Base-by-base conservation (phyloP, 352 stramenopile species). In the Pythium grandisporangium region DNA sequence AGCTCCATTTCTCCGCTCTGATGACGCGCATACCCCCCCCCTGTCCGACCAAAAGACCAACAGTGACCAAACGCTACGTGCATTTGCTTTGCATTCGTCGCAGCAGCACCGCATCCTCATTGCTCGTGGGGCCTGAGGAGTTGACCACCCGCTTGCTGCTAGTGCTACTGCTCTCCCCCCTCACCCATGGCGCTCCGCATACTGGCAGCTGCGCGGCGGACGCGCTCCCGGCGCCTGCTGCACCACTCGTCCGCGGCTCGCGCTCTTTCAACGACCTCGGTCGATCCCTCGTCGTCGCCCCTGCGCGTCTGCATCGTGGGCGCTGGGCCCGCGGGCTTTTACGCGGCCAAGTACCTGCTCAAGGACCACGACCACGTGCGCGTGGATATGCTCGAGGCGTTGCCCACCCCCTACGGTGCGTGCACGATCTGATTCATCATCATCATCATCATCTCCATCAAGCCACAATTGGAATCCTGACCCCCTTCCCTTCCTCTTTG, bases 321-420 rank as follows among this genome's bases (percentile, higher is more conserved):
- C 12, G 85, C 78, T 12, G 92, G 92, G 1, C 92, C 92, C 10
- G 70, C 70, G 12, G 92, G 90, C 21, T 97, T 97, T 43, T 98
- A 97, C 64, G 76, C 82, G n/a, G 66, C 85, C 45, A 97, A 98
- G 53, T 97, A 97, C 59, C 56, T 98, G 51, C 68, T 97, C n/a
- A 95, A 95, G 29, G 74, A 89, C 33, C 53, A 75, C 37, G 23
- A 54, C 20, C 30, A 61, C 24, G 54, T 84, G 14, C 45, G 46
- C 16, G 70, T 98, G 16, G 82, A 97, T 63, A 93, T 99, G 53
- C 42, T 99, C 22, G 96, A 99, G 41, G 66, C 71, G 27, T 61
- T 99, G 30, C 93, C 92, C 2, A 97, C 88, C 17, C 95, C 95
- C 1, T 99, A 89, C 61, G 96, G 70, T 83, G 27, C 37, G 34